These are phyloP conservation scores for Fomitopsis betulina DNA, from an alignment of 1,284 basidiomycete genomes.

Conservation along the genomic window DNA sequence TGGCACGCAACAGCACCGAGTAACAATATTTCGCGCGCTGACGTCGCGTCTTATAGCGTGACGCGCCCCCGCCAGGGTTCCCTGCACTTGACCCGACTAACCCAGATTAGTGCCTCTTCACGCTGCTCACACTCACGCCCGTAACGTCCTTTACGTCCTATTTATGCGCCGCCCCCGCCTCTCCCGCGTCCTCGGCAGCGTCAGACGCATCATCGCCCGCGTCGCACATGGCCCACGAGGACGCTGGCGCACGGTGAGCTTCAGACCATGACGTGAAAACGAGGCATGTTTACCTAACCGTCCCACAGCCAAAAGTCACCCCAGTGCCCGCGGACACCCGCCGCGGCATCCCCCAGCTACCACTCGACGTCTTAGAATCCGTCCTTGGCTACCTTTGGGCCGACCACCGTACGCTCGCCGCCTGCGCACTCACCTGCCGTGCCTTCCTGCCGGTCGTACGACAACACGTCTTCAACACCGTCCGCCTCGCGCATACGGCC, in stretches of 20 bases:
- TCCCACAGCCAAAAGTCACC: background rate
- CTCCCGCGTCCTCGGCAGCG: conserved; percentile 3
- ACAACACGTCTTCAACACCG: conserved; percentile 29
- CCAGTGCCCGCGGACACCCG: background rate
- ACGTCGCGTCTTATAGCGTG: conserved; percentile 1
- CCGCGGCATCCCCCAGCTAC: conserved; percentile 12
- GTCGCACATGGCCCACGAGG: conserved; percentile 1
- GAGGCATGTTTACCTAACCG: background rate
- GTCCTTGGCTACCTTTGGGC: conserved; percentile 31
- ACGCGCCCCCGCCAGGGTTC: background rate
- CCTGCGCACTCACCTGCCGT: conserved; percentile 32
- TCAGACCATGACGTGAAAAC: too few species aligned
- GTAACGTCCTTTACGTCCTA: background rate
- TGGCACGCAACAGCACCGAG: conserved; percentile 1
- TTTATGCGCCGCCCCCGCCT: conserved; percentile 5
- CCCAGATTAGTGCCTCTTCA: background rate
- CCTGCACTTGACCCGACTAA: background rate
- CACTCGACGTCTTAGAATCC: conserved; percentile 29
- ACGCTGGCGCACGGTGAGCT: conserved; percentile 2
- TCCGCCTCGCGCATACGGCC: conserved; percentile 7
- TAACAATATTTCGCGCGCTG: background rate
- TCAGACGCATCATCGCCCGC: conserved; percentile 4
- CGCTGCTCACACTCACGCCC: background rate
- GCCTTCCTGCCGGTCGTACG: conserved; percentile 29
- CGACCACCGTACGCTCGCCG: conserved; percentile 25